Evolutionary conservation across 1,284 basidiomycete genomes (phyloP), one percentile per base, ranked within the genome.

Genomic region (Leccinum fallax): DNA sequence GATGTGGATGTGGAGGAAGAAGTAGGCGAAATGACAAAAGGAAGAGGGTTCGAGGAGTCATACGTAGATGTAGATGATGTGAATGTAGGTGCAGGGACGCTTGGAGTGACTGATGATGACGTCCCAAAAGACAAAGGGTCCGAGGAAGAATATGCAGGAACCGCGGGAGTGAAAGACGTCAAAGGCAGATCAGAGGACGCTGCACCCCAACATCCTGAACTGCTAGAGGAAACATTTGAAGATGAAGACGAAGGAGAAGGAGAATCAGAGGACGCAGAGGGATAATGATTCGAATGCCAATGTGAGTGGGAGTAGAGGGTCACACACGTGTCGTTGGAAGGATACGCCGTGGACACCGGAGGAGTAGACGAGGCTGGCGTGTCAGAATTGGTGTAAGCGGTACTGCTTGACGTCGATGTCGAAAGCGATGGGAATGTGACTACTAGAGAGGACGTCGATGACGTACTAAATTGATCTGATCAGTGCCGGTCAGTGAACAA

Each of bases 371-470:
- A 30, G 21, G 10, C 10, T 46, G 59, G 40, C 16, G 48, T 46
- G 16, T 61, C 52, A 30, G 57, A 55, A 36, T 40, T 60, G 38
- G 24, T 16, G 28, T 15, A 34, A 26, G 52, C 24, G 8, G 56
- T 38, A 15, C 43, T 13, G 13, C 19, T 38, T 8, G 16, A 43
- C 10, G 55, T 53, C 2, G 61, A 34, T 5, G 58, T 58, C 10
- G 64, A 36, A 32, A 40, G 15, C 6, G 53, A 49, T 36, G 68
- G 63, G 48, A 57, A 62, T 2, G 63, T 64, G 40, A 53, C 64
- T 8, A 11, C 34, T 11, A 28, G 7, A 38, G 59, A 62, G 19
- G 57, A 51, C 16, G 56, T 28, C 46, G 43, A 19, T 5, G 30
- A 19, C 36, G 48, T 53, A 40, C 34, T 53, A 13, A 53, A 46